Evolutionary conservation across 1,284 basidiomycete genomes (phyloP), one percentile per base, ranked within the genome.

Genomic region (Austropuccinia psidii): DNA sequence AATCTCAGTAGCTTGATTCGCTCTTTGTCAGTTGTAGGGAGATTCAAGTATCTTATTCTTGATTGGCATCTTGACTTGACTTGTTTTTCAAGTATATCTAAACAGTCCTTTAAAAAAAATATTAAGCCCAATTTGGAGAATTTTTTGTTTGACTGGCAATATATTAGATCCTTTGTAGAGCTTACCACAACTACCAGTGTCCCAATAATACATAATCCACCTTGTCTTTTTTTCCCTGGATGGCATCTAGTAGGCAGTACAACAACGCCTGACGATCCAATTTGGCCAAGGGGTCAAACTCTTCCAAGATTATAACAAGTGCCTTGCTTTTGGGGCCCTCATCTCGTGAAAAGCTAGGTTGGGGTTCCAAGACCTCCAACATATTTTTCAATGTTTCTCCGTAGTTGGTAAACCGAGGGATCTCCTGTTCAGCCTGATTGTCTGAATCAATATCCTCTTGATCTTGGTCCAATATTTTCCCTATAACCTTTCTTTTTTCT

Each of bases 21-120:
- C 19, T 69, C 52, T 9, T 35, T 19, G 4, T 41, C 27, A 8
- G 54, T 31, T 21, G 11, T 47, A 15, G 70, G 69, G 9, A 88
- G 85, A 0, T 86, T 84, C 7, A 90, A 88, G 65, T 90, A 86
- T 76, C 93, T 84, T 78, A 93, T 90, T 61, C 93, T 85, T 43
- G 92, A 91, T 4, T 93, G 95, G 82, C 96, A 98, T 6, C 93
- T 87, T 76, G 91, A 95, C 81, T 96, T 95, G 64, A 97, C 93
- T 58, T 94, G 85, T 80, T 98, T 97, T 81, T 98, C 93, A 6
- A 98, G 83, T 9, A 90, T 82, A 73, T 90, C 89, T 74, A 95
- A 85, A n/a, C 90, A 89, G 78, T 96, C 92, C 83, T 83, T 75
- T 31, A 11, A 15, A 45, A n/a, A 21, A 17, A 3, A 24, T n/a